Percentiles rank a stretch among this genome's conserved stretches.
Conservation (phyloP, 805 yeast species). For the Blastobotrys muscicola region DNA sequence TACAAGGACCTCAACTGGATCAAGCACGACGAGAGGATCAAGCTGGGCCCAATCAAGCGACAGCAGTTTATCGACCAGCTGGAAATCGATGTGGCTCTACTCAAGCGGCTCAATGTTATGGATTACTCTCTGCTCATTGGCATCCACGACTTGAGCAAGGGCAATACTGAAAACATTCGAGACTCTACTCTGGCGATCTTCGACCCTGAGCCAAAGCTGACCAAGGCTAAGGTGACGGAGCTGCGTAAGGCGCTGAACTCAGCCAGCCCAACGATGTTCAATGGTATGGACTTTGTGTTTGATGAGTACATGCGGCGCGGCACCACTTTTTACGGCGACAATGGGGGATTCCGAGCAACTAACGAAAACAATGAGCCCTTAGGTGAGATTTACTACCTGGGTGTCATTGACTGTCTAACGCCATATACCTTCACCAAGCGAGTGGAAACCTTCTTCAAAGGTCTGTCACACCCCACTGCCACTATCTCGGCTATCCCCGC, state of each 20-base stretch:
- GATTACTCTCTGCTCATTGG: slow-evolving; percentile 90
- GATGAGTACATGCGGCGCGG: slow-evolving; percentile 20
- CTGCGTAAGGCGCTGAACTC: slow-evolving; percentile 25
- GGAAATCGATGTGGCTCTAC: slow-evolving; percentile 60
- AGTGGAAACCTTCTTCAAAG: slow-evolving; percentile 79
- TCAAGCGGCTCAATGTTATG: slow-evolving; percentile 78
- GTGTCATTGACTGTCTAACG: slow-evolving; percentile 90
- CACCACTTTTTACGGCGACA: slow-evolving; percentile 60
- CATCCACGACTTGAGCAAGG: slow-evolving; percentile 63
- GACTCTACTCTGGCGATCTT: slow-evolving; percentile 28
- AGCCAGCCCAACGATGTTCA: slow-evolving; percentile 28
- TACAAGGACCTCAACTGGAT: slow-evolving; percentile 87
- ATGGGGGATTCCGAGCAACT: slow-evolving; percentile 78
- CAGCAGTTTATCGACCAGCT: slow-evolving; percentile 58
- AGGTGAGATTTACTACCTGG: slow-evolving; percentile 72
- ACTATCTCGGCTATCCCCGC: slow-evolving; percentile 89
- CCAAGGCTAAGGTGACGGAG: slow-evolving; percentile 23
- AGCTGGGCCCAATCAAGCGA: slow-evolving; percentile 65
- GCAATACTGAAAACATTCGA: slow-evolving; percentile 36
- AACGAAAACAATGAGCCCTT: slow-evolving; percentile 51
- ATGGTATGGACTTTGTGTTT: slow-evolving; percentile 22
- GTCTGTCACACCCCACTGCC: slow-evolving; percentile 55
- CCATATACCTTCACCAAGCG: slow-evolving; percentile 47
- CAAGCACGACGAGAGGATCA: slow-evolving; percentile 50
- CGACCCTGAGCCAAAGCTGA: slow-evolving; percentile 20